Conservation (phyloP, 139 green algal species). For the Medakamo hakoo region DNA sequence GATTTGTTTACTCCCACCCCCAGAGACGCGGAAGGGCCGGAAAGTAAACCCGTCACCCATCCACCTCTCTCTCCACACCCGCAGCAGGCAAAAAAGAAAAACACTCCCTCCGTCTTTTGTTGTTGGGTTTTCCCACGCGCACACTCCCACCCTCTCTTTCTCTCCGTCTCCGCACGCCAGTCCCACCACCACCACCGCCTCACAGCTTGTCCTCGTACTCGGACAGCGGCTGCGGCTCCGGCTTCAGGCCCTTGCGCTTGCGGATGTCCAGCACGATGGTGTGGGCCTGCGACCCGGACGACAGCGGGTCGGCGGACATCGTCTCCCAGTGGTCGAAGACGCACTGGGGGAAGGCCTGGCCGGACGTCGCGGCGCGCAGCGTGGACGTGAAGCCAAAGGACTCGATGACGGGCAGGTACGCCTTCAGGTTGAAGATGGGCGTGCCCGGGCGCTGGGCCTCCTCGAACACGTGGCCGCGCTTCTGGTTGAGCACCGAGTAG, state of each 20-base stretch:
- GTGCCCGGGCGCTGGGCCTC: conserved; percentile 93
- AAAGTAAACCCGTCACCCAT: too few relatives aligned
- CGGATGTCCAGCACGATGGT: conserved; percentile 72
- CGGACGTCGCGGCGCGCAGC: conserved; percentile 85
- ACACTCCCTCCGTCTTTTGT: neutral
- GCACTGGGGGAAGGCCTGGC: conserved; percentile 95
- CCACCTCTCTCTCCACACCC: too few relatives aligned
- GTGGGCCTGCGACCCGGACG: conserved; percentile 47
- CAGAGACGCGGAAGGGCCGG: too few relatives aligned
- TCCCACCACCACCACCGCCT: conserved; percentile 6
- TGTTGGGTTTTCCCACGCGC: too few relatives aligned
- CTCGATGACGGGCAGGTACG: conserved; percentile 93
- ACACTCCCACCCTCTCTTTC: neutral
- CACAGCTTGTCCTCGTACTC: conserved; percentile 99
- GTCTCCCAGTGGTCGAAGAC: conserved; percentile 98
- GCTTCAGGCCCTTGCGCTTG: conserved; percentile 95
- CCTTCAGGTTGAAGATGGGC: conserved; percentile 99
- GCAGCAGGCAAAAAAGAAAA: neutral
- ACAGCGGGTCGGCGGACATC: conserved; percentile 63
- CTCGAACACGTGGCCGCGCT: conserved; percentile 98
- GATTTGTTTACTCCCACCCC: too few relatives aligned
- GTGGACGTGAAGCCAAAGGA: conserved; percentile 94
- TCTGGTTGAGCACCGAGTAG: conserved; percentile 95
- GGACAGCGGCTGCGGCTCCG: conserved; percentile 39
- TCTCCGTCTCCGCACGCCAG: neutral